Conservation (phyloP, 495 filamentous ascomycete species). For the Bacidia gigantensis region DNA sequence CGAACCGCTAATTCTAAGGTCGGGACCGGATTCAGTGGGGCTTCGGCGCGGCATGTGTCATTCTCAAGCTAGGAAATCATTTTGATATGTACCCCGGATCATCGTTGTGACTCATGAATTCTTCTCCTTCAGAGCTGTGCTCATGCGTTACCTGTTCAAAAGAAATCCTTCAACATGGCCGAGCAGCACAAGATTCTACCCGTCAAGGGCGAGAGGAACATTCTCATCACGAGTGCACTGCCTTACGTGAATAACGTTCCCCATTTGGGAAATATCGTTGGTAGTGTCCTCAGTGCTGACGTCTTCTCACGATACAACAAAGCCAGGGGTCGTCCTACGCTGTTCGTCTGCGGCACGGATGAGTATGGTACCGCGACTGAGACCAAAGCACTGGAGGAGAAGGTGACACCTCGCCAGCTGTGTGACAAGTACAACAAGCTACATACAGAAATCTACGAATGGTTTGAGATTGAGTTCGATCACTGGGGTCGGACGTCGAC, state of each 20-base stretch:
- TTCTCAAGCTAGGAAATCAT: no score
- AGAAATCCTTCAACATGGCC: constrained; percentile 4
- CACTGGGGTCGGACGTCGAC: constrained; percentile 76
- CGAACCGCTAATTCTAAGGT: no score
- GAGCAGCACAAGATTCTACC: constrained; percentile 24
- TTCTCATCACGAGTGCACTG: constrained; percentile 50
- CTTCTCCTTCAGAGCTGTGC: no score
- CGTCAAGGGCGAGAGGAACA: constrained; percentile 31
- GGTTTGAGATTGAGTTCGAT: constrained; percentile 79
- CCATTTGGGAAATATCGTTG: constrained; percentile 87
- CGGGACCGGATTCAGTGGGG: no score
- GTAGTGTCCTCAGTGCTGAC: constrained; percentile 73
- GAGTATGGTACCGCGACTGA: constrained; percentile 84
- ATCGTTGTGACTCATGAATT: no score
- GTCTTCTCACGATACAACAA: constrained; percentile 56
- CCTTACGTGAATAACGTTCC: constrained; percentile 96
- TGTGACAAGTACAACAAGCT: constrained; percentile 78
- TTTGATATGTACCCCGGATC: no score
- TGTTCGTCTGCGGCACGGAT: constrained; percentile 44
- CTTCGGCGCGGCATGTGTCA: no score
- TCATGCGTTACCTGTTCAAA: not conserved
- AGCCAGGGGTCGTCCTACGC: constrained; percentile 49
- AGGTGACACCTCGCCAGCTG: constrained; percentile 54
- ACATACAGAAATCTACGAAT: constrained; percentile 75
- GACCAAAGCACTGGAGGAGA: constrained; percentile 58